Conservation (phyloP, 1,284 basidiomycete genomes). For the Leucoagaricus sp. region DNA sequence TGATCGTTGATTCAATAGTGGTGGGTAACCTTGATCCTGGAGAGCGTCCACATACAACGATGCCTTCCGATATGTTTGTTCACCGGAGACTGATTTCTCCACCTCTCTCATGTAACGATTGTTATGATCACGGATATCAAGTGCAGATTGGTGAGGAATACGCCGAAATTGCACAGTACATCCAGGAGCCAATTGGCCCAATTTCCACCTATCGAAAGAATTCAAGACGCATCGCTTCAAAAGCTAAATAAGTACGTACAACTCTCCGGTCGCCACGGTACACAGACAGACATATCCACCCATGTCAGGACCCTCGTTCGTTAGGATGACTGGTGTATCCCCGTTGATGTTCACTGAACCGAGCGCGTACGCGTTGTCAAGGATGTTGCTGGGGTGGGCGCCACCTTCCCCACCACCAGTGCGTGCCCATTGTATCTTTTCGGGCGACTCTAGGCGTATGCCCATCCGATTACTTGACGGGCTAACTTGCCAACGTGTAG, state of each 20-base stretch:
- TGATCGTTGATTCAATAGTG: not conserved
- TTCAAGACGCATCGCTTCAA: not conserved
- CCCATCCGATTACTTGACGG: constrained; percentile 64
- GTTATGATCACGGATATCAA: constrained; percentile 25
- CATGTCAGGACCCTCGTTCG: constrained; percentile 66
- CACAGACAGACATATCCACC: constrained; percentile 63
- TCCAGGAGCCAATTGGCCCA: constrained; percentile 62
- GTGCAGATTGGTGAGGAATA: constrained; percentile 44
- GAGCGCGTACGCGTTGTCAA: constrained; percentile 67
- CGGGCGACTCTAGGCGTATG: constrained; percentile 48
- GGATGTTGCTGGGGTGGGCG: constrained; percentile 71
- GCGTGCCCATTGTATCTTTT: constrained; percentile 60
- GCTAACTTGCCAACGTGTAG: constrained; percentile 52
- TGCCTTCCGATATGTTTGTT: not conserved
- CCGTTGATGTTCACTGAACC: constrained; percentile 70
- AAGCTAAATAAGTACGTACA: constrained; percentile 38
- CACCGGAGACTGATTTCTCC: not conserved
- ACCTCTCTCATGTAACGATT: constrained; percentile 30
- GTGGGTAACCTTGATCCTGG: not conserved
- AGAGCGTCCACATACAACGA: not conserved
- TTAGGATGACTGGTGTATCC: constrained; percentile 70
- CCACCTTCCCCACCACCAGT: constrained; percentile 69
- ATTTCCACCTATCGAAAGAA: constrained; percentile 50
- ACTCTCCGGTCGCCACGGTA: constrained; percentile 50
- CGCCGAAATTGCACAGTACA: constrained; percentile 50